Percentiles rank a stretch among this genome's conserved stretches.
These are phyloP conservation scores for Dactylellina parvicollis DNA, from an alignment of 2,329 filamentous ascomycete species.

Conservation along the genomic window DNA sequence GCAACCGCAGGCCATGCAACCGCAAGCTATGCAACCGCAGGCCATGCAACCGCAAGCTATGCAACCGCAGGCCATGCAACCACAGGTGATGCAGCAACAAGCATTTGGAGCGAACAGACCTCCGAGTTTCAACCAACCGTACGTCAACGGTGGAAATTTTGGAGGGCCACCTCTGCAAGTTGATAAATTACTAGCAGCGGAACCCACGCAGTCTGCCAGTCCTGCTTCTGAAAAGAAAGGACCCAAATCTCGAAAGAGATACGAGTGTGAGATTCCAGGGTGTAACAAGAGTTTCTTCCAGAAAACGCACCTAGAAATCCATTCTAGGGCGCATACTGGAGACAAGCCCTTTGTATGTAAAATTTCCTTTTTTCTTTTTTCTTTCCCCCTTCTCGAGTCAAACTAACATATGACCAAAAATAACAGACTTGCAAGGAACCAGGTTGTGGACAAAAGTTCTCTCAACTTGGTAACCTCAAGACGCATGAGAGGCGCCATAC, in stretches of 20 bases:
- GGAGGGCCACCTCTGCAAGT: constrained; percentile 49
- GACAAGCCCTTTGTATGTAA: constrained; percentile 84
- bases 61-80: neutral
- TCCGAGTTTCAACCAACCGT: constrained; percentile 35
- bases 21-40: constrained; percentile 2
- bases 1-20: neutral
- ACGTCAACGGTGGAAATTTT: constrained; percentile 46
- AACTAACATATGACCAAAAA: constrained; percentile 13
- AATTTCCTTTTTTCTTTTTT: neutral
- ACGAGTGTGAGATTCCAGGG: constrained; percentile 76
- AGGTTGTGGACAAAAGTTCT: constrained; percentile 81
- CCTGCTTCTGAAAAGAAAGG: constrained; percentile 47
- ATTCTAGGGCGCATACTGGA: constrained; percentile 86
- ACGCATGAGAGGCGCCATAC: constrained; percentile 89
- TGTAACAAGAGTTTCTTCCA: constrained; percentile 88
- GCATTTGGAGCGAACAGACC: constrained; percentile 3
- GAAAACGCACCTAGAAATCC: constrained; percentile 92
- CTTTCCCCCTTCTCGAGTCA: neutral
- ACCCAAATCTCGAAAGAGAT: constrained; percentile 68
- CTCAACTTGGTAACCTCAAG: constrained; percentile 90
- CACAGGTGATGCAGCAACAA: constrained; percentile 29
- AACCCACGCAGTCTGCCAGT: constrained; percentile 46
- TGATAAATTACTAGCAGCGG: constrained; percentile 58
- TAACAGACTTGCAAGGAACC: constrained; percentile 74
- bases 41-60: neutral